Base-by-base conservation (phyloP, 495 filamentous ascomycete genomes). In the Clohesyomyces aquaticus region DNA sequence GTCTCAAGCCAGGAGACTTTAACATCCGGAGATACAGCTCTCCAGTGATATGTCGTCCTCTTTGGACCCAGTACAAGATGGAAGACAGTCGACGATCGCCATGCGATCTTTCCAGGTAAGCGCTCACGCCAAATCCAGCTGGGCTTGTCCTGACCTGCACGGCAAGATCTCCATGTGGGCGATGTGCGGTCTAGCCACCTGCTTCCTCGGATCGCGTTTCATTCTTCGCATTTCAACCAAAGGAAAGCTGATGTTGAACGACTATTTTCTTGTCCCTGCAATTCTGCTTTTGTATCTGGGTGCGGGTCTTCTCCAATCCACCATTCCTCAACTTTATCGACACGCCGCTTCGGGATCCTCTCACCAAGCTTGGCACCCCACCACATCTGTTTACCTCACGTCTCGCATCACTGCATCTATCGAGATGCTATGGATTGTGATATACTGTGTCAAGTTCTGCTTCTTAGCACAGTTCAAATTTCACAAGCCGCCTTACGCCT, bases 391-490 rank as follows among this genome's bases (percentile, higher is more conserved):
- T 8, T 14, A 23, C 3, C 3, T 21, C 1, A 10, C 28, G 25
- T 10, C 19, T 14, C 42, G 61, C 16, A n/a, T 65, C 16, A 57
- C 54, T 4, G 61, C 61, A 12, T 41, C 61, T 28, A 57, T 65
- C 22, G 61, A 57, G 19, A 38, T 65, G 45, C 45, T 59, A n/a
- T 65, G 61, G 61, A 65, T 58, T 22, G 21, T 27, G 11, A 65
- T 65, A 1, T 65, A 51, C 50, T 41, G 26, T 45, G 61, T 65
- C 21, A 65, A 65, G 32, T 65, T 65, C 41, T 57, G 53, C 61
- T 65, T 65, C 29, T 41, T 65, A 27, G 61, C 61, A 14, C 52
- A 59, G 21, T 65, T 65, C 29, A 65, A 65, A 22, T 65, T 65
- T 29, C 61, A 65, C 47, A 58, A 65, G 61, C 61, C 61, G 3